phyloP scores from a whole-genome alignment of 1,284 basidiomycete genomes.

The Papiliotrema nemorosa region DNA sequence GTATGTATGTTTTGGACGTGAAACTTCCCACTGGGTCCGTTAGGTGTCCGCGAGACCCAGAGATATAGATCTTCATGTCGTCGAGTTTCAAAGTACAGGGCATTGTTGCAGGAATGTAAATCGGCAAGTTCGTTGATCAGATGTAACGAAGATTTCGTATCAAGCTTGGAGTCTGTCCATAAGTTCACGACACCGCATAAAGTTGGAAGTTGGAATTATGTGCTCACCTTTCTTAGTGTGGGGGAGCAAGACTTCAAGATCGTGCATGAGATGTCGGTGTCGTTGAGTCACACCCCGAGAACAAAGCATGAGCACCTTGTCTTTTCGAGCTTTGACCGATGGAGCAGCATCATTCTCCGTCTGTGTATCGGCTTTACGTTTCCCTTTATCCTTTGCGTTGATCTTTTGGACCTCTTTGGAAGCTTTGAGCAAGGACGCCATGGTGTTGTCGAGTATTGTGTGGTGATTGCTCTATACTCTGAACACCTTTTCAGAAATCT shows the following conservation, averaged over 20 bases:
- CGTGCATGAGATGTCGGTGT: slow-evolving; percentile 96
- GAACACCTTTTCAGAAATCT: slow-evolving; percentile 1
- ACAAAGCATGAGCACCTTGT: slow-evolving; percentile 79
- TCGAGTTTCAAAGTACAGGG: slow-evolving; percentile 95
- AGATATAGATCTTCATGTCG: slow-evolving; percentile 94
- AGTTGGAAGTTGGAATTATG: background rate
- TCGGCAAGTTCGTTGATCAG: slow-evolving; percentile 96
- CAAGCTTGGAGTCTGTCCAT: slow-evolving; percentile 83
- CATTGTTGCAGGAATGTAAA: slow-evolving; percentile 96
- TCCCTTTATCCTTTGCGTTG: slow-evolving; percentile 2
- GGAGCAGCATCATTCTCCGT: background rate
- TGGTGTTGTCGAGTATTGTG: background rate
- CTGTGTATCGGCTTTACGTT: slow-evolving; percentile 10
- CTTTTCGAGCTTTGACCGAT: slow-evolving; percentile 51
- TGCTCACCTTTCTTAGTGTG: slow-evolving; percentile 91
- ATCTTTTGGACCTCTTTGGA: slow-evolving; percentile 5
- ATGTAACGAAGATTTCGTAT: slow-evolving; percentile 92
- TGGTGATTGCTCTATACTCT: background rate
- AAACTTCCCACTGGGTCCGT: slow-evolving; percentile 94
- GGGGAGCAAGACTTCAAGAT: slow-evolving; percentile 83
- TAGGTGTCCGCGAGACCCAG: slow-evolving; percentile 96
- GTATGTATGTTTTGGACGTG: slow-evolving; percentile 99
- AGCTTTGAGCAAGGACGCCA: slow-evolving; percentile 10
- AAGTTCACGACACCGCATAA: background rate
- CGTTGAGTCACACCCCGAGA: slow-evolving; percentile 93